phyloP scores from a whole-genome alignment of 2,329 filamentous ascomycete species.

The Penicillium carneum region DNA sequence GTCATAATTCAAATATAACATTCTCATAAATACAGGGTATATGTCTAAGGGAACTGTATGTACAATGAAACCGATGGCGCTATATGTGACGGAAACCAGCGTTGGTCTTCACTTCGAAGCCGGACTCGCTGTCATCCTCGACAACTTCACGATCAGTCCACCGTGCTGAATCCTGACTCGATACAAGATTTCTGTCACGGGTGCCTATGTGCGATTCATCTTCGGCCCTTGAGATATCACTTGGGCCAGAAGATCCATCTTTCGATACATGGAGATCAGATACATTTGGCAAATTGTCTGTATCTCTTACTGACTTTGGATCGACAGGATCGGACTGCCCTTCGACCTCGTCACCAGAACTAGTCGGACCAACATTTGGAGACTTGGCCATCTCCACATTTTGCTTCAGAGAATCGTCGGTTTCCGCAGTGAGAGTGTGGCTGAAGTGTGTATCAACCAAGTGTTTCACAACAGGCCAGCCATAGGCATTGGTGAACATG shows the following conservation, averaged over 20 bases:
- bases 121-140: constrained; percentile 54
- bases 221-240: constrained; percentile 17
- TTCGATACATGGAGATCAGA: constrained; percentile 4
- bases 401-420: constrained; percentile 71
- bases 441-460: constrained; percentile 93
- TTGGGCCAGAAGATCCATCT: neutral
- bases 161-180: constrained; percentile 61
- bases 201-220: constrained; percentile 25
- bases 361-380: constrained; percentile 62
- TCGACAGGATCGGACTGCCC: constrained; percentile 34
- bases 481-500: constrained; percentile 96
- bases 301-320: constrained; percentile 23
- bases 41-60: constrained; percentile 20
- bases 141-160: constrained; percentile 73
- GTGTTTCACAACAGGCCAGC: constrained; percentile 96
- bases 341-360: constrained; percentile 71
- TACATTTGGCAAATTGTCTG: constrained; percentile 8
- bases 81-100: constrained; percentile 25
- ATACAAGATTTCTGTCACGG: constrained; percentile 23
- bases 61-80: constrained; percentile 17
- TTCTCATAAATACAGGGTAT: constrained; percentile 25
- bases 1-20: neutral
- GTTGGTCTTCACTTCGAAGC: constrained; percentile 37
- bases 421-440: constrained; percentile 71
- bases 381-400: constrained; percentile 73